Percentiles rank a stretch among this genome's conserved stretches.
phyloP scores from a whole-genome alignment of 129 eudicot genomes.

The Helianthus tuberosus region DNA sequence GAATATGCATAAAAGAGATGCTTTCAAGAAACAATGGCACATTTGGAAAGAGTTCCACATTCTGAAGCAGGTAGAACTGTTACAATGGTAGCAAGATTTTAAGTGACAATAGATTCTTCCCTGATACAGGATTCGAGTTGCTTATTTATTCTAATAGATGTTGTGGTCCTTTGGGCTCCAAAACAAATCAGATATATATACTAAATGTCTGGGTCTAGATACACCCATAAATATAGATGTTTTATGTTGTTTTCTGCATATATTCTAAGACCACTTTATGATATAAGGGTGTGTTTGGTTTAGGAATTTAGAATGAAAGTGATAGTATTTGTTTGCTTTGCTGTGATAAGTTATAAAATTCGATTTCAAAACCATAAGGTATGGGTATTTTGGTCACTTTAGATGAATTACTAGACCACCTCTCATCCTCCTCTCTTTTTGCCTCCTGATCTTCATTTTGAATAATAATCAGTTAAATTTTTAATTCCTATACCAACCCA shows the following conservation, averaged over 20 bases:
- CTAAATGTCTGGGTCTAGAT: background rate
- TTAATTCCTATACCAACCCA: background rate
- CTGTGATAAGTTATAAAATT: background rate
- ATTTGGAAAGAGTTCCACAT: slow-evolving; percentile 8
- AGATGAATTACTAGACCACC: background rate
- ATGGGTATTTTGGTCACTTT: background rate
- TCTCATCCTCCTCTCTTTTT: background rate
- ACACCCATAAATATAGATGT: background rate
- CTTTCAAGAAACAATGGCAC: slow-evolving; percentile 1
- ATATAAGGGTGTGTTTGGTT: slow-evolving; percentile 1
- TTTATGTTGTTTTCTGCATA: slow-evolving; percentile 6
- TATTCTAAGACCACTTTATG: background rate
- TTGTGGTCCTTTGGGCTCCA: slow-evolving; percentile 15
- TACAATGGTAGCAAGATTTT: background rate
- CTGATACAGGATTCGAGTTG: slow-evolving; percentile 9
- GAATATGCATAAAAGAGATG: background rate
- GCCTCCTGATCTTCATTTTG: background rate
- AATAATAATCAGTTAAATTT: background rate
- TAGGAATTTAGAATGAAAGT: background rate
- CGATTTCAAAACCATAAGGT: background rate
- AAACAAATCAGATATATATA: background rate
- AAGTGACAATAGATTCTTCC: background rate
- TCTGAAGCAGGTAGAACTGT: slow-evolving; percentile 19
- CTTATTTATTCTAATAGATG: slow-evolving; percentile 5
- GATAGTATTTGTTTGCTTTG: background rate